A percentile compares a stretch with the other conserved stretches of the same genome.
These are phyloP conservation scores for Ilyonectria sp. DNA, from an alignment of 2,329 filamentous ascomycete genomes.

Conservation along the genomic window DNA sequence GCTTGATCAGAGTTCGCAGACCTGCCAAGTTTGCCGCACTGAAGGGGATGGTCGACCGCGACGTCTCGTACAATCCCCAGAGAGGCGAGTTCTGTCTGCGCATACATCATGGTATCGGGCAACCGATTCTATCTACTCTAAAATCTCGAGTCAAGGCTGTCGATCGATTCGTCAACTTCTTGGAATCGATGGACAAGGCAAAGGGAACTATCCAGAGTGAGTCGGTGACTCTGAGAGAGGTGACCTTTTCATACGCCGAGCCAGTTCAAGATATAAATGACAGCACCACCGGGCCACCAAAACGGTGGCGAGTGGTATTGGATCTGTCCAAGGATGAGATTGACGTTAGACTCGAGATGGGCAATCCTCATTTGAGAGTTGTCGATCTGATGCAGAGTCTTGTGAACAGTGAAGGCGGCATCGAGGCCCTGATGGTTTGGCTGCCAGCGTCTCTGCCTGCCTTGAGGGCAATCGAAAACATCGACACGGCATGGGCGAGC, in stretches of 20 bases:
- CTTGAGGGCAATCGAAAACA: constrained; percentile 71
- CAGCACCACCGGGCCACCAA: constrained; percentile 17
- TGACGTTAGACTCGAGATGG: constrained; percentile 70
- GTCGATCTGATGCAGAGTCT: constrained; percentile 71
- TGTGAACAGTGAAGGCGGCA: constrained; percentile 70
- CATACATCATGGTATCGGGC: constrained; percentile 71
- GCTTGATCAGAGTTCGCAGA: constrained; percentile 68
- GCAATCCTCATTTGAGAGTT: constrained; percentile 78
- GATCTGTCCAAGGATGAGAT: constrained; percentile 70
- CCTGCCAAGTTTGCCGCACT: constrained; percentile 70
- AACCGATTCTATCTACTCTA: constrained; percentile 72
- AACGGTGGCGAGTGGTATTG: constrained; percentile 69
- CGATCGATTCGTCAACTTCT: constrained; percentile 78
- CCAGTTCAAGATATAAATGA: constrained; percentile 20
- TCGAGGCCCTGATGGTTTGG: constrained; percentile 66
- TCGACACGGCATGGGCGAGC: constrained; percentile 70
- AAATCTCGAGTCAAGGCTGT: constrained; percentile 75
- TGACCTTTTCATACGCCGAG: constrained; percentile 78
- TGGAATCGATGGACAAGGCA: constrained; percentile 74
- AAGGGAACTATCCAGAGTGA: constrained; percentile 70
- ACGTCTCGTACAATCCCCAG: constrained; percentile 73
- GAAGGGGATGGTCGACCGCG: constrained; percentile 68
- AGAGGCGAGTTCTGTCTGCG: constrained; percentile 76
- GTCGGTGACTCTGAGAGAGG: constrained; percentile 71
- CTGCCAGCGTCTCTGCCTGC: constrained; percentile 75